Conservation (phyloP, 176 grass and related monocot genomes). For the Luzula sylvatica region DNA sequence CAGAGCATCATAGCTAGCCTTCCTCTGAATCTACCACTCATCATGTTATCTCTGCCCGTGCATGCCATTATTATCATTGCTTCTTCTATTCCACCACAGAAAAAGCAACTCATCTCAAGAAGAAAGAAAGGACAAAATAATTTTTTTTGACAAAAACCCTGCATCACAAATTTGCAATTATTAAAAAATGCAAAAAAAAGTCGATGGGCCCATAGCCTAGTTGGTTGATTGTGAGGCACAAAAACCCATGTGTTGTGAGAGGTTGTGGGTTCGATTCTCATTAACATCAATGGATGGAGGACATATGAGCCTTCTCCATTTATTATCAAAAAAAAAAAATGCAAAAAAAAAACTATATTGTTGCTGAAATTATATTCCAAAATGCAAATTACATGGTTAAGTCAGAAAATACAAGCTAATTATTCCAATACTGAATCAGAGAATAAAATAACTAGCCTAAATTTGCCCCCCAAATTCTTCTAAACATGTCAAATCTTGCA, state of each 20-base stretch:
- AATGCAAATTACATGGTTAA: not conserved
- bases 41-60: conserved; percentile 13
- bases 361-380: not conserved
- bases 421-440: not conserved
- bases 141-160: too few species aligned
- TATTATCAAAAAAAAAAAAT: too few species aligned
- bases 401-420: not conserved
- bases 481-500: too few species aligned
- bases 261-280: too few species aligned
- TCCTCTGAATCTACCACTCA: conserved; percentile 21
- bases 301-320: too few species aligned
- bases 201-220: too few species aligned
- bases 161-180: too few species aligned
- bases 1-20: conserved; percentile 9
- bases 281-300: too few species aligned
- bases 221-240: too few species aligned
- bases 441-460: not conserved
- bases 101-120: conserved; percentile 1
- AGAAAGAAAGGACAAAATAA: not conserved
- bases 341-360: not conserved
- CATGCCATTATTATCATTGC: conserved; percentile 8
- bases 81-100: conserved; percentile 5
- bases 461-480: too few species aligned
- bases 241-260: too few species aligned
- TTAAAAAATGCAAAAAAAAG: too few species aligned